Evolutionary conservation across 2,329 filamentous ascomycete species (phyloP), one percentile per base, ranked within the genome.

Genomic region (Mariannaea elegans): DNA sequence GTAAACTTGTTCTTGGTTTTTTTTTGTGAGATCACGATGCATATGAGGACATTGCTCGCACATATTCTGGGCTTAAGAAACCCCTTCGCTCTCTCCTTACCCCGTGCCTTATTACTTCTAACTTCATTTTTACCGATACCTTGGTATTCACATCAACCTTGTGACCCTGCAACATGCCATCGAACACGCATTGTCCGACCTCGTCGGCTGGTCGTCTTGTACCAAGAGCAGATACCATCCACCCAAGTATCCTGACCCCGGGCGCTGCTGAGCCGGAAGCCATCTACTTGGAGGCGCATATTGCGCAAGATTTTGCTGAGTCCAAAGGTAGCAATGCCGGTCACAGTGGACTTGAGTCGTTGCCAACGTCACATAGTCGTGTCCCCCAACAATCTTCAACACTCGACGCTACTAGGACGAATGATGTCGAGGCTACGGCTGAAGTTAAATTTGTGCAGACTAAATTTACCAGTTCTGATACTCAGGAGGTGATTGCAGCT

Each of bases 1-100:
- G 29, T 19, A 48, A 10, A 12, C 21, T 19, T 59, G 38, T 53
- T 65, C 36, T 51, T 5, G 16, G 21, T 31, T 31, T 7, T 31
- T 12, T 12, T 31, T 12, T 31, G 12, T 31, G 27, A 12, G 27
- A 7, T 31, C n/a, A 31, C 27, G 12, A 31, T 31, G 27, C 12
- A 31, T 31, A 31, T 31, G 27, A 31, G 12, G 27, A 31, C 12
- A 12, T 7, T 12, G 12, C 12, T 12, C 27, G 27, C 27, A 12
- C 27, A 31, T 7, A 31, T 31, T 31, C 27, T 12, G 12, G 27
- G 12, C 7, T 31, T n/a, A n/a, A n/a, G n/a, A n/a, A n/a, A n/a
- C n/a, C n/a, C n/a, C n/a, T n/a, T n/a, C n/a, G n/a, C n/a, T n/a
- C n/a, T n/a, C n/a, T n/a, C n/a, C n/a, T n/a, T n/a, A n/a, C n/a